Base-by-base conservation (phyloP, 2,329 filamentous ascomycete genomes). In the Akanthomyces muscarius region DNA sequence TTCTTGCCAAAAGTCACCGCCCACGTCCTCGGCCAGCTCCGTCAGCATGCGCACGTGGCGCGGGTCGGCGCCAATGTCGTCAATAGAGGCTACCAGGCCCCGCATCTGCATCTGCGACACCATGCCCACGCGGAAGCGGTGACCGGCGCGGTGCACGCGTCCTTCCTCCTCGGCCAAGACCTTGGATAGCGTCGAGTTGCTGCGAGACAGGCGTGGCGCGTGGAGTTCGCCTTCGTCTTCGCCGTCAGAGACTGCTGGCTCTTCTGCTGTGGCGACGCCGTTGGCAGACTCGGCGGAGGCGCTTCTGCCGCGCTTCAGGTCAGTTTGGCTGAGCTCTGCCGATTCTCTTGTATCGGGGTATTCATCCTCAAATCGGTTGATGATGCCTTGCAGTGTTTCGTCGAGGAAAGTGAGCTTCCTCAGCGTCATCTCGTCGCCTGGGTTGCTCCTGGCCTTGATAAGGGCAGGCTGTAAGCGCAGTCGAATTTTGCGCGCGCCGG, bases 301-400 rank as follows among this genome's bases (percentile, higher is more conserved):
- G 55, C 58, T 64, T 13, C 64, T 61, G 38, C n/a, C 16, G 44
- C 55, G 60, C 18, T 28, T 47, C 58, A 18, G 18, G 38, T 59
- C 56, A 8, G 8, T 21, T 13, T 50, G 13, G 23, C 55, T 57
- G 25, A 61, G n/a, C 18, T 56, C 28, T 1, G 25, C 7, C 6
- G 68, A 52, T 69, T 70, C 80, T 42, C 91, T 87, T 0, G 91
- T 96, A 72, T 98, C 94, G 0, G 95, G 95, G 70, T 92, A 98
- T 75, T 98, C 94, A 72, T 96, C 90, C 74, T 98, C 95, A 72
- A 98, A 99, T 33, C 95, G 89, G 72, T 91, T 88, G 71, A 98
- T 98, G 78, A 98, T 97, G 68, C 89, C 89, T 70, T 92, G 84
- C 11, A 99, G 82, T 0, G 95, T 98, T 65, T 89, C 82, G 70